These are phyloP conservation scores for Chaetoscypha palmicola DNA, from an alignment of 2,329 filamentous ascomycete species.

Conservation along the genomic window DNA sequence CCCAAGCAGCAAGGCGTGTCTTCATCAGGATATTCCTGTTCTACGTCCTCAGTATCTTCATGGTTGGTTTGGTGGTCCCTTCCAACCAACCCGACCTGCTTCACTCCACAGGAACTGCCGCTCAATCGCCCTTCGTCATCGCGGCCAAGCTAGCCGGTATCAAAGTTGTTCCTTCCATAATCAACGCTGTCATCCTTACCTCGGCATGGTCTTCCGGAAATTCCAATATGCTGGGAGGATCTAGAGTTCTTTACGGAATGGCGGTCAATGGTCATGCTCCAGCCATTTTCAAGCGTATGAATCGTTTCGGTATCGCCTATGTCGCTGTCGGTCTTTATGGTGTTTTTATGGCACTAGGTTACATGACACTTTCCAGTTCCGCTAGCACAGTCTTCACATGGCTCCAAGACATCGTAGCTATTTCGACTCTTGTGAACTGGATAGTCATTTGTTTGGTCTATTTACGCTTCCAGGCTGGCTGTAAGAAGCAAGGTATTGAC, in stretches of 20 bases:
- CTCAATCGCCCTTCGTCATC: slow-evolving; percentile 60
- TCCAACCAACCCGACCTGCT: slow-evolving; percentile 44
- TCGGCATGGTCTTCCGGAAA: slow-evolving; percentile 66
- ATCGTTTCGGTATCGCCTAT: slow-evolving; percentile 48
- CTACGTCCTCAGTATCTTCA: slow-evolving; percentile 40
- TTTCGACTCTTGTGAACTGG: slow-evolving; percentile 59
- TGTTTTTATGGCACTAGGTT: slow-evolving; percentile 56
- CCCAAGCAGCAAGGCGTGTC: slow-evolving; percentile 42
- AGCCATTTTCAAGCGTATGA: slow-evolving; percentile 45
- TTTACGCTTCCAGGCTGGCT: slow-evolving; percentile 47
- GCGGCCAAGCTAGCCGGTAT: slow-evolving; percentile 63
- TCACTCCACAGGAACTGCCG: slow-evolving; percentile 39
- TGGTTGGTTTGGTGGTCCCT: slow-evolving; percentile 50
- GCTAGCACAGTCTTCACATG: slow-evolving; percentile 58
- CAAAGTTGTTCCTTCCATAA: slow-evolving; percentile 58
- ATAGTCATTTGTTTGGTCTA: slow-evolving; percentile 52
- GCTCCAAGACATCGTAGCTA: slow-evolving; percentile 54
- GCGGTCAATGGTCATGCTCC: slow-evolving; percentile 49
- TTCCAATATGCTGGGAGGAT: slow-evolving; percentile 53
- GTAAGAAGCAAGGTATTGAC: slow-evolving; percentile 49
- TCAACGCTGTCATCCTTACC: slow-evolving; percentile 71
- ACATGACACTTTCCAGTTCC: slow-evolving; percentile 55
- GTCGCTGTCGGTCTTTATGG: slow-evolving; percentile 47
- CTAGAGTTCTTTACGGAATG: slow-evolving; percentile 52
- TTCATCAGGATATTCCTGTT: slow-evolving; percentile 51